These are phyloP conservation scores for Ceratopteris richardii DNA, from an alignment of 75 land plant species.

Conservation along the genomic window DNA sequence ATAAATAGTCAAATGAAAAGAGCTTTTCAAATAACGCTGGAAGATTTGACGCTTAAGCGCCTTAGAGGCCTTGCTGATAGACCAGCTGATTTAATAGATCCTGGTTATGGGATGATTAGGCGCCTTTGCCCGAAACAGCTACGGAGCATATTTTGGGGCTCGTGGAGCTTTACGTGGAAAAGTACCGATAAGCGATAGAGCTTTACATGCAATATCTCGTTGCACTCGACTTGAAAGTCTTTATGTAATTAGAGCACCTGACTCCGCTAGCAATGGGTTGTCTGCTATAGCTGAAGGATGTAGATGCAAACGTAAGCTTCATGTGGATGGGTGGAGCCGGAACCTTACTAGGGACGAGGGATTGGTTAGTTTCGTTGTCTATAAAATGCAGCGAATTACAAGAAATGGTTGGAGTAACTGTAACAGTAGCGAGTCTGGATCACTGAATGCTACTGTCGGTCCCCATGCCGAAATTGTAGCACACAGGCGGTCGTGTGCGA, in stretches of 20 bases:
- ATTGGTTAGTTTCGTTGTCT: slow-evolving; percentile 44
- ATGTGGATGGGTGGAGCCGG: slow-evolving; percentile 81
- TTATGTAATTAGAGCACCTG: slow-evolving; percentile 75
- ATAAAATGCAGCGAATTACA: slow-evolving; percentile 50
- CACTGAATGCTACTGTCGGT: too few relatives aligned
- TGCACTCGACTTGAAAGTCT: slow-evolving; percentile 55
- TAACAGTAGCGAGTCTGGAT: slow-evolving; percentile 50
- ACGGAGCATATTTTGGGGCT: slow-evolving; percentile 30
- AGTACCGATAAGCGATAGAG: slow-evolving; percentile 59
- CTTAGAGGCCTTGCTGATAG: slow-evolving; percentile 47
- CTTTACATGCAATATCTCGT: slow-evolving; percentile 44
- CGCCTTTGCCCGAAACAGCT: slow-evolving; percentile 65
- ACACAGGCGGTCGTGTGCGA: too few relatives aligned
- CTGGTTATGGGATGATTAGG: slow-evolving; percentile 37
- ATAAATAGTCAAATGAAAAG: too few relatives aligned
- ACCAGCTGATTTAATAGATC: not conserved
- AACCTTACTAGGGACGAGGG: slow-evolving; percentile 78
- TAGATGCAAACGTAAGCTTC: slow-evolving; percentile 54
- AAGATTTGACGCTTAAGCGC: slow-evolving; percentile 74
- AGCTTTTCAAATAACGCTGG: too few relatives aligned
- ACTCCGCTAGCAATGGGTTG: slow-evolving; percentile 62
- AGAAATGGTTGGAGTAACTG: slow-evolving; percentile 80
- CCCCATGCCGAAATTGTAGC: too few relatives aligned
- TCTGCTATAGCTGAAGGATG: slow-evolving; percentile 49
- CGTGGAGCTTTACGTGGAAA: slow-evolving; percentile 72